Evolutionary conservation across 106 monocot genomes (phyloP).

Genomic region (Iris macrosiphon): DNA sequence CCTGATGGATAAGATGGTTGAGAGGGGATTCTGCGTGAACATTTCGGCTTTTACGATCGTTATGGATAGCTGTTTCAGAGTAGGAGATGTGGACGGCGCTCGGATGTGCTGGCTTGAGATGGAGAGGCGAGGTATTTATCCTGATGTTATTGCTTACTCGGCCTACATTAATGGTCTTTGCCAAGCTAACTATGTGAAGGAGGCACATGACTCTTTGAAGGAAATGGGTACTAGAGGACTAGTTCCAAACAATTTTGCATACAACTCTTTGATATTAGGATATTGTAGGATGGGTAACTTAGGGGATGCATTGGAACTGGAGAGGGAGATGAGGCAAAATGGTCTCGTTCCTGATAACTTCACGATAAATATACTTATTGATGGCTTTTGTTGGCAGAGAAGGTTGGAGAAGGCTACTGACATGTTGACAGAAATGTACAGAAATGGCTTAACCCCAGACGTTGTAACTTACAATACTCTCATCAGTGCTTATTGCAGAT

Average conservation of each 20-base stretch:
- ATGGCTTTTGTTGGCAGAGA: slow-evolving; percentile 52
- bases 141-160: slow-evolving; percentile 79
- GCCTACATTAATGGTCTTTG: slow-evolving; percentile 88
- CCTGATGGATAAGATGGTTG: slow-evolving; percentile 53
- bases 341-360: slow-evolving; percentile 75
- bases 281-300: slow-evolving; percentile 50
- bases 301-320: slow-evolving; percentile 46
- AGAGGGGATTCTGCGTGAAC: slow-evolving; percentile 43
- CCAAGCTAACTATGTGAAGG: slow-evolving; percentile 29
- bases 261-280: slow-evolving; percentile 81
- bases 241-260: slow-evolving; percentile 76
- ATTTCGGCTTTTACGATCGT: slow-evolving; percentile 51
- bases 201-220: slow-evolving; percentile 44
- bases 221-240: slow-evolving; percentile 63
- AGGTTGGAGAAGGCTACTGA: slow-evolving; percentile 29
- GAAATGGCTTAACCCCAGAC: slow-evolving; percentile 45
- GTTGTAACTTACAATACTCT: slow-evolving; percentile 78
- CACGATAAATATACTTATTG: slow-evolving; percentile 87
- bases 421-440: slow-evolving; percentile 33
- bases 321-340: slow-evolving; percentile 48
- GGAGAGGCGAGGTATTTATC: slow-evolving; percentile 34
- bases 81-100: slow-evolving; percentile 48
- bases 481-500: slow-evolving; percentile 47
- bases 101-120: slow-evolving; percentile 58
- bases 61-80: slow-evolving; percentile 64